Conservation (phyloP, 441 rosid genomes). For the Syzygium malaccense region DNA sequence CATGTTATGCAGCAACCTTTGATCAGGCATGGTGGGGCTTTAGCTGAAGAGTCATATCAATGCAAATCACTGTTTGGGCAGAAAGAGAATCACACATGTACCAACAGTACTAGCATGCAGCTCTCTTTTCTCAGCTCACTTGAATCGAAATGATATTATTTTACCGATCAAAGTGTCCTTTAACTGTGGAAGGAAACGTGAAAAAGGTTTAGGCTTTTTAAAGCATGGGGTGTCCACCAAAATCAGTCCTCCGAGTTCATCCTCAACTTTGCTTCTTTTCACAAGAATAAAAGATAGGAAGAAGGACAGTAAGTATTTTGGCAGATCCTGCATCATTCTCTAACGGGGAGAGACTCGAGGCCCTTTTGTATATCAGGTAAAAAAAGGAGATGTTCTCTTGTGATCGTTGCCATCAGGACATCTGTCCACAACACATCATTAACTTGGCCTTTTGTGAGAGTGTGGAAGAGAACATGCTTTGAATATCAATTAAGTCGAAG, state of each 20-base stretch:
- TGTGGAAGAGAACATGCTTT: not conserved
- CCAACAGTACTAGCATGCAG: not conserved
- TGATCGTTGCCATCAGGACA: conserved; percentile 8
- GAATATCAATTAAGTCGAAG: not conserved
- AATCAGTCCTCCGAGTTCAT: not conserved
- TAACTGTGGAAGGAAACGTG: not conserved
- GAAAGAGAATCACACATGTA: not conserved
- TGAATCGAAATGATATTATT: not conserved
- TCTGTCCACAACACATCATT: not conserved
- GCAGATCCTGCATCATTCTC: conserved; percentile 15
- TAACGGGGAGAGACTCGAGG: conserved; percentile 1
- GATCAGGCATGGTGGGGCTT: not conserved
- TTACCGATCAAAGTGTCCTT: not conserved
- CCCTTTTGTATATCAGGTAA: conserved; percentile 5
- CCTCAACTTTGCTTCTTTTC: not conserved
- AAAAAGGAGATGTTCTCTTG: not conserved
- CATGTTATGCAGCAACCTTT: not conserved
- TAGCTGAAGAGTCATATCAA: not conserved
- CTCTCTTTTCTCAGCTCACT: not conserved
- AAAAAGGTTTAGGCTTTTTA: not conserved
- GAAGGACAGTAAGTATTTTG: not conserved
- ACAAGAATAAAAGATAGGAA: not conserved
- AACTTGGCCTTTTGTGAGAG: not conserved
- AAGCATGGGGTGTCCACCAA: not conserved
- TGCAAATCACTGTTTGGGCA: not conserved